phyloP scores from a whole-genome alignment of 345 rosid genomes.

The Salix exigua region DNA sequence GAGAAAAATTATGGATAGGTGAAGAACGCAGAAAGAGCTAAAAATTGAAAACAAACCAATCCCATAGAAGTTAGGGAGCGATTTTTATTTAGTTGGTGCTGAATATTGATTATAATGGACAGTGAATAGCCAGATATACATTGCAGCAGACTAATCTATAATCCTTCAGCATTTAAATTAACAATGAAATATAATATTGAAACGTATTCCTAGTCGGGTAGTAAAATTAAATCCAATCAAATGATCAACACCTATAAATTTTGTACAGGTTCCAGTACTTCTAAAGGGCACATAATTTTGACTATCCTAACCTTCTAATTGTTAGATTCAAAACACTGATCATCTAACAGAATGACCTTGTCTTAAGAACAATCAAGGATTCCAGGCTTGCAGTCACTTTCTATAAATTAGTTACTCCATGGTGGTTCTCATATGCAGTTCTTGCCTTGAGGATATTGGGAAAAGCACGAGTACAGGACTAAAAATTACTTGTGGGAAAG shows the following conservation, averaged over 20 bases:
- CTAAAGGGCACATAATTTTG: neutral
- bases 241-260: neutral
- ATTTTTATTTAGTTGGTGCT: neutral
- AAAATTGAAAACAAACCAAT: neutral
- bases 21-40: neutral
- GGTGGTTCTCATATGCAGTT: neutral
- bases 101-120: neutral
- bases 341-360: neutral
- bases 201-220: neutral
- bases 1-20: neutral
- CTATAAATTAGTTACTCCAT: neutral
- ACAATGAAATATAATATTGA: neutral
- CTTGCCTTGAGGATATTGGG: conserved; percentile 5
- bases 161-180: neutral
- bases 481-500: no score
- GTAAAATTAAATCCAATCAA: neutral
- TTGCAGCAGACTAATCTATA: neutral
- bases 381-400: neutral
- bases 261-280: neutral
- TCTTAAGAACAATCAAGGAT: neutral
- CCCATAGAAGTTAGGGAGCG: neutral
- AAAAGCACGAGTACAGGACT: neutral
- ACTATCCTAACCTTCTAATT: neutral
- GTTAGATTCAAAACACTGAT: neutral
- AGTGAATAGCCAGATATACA: neutral